Percentiles rank a stretch among this genome's conserved stretches.
These are phyloP conservation scores for Ilyonectria robusta DNA, from an alignment of 2,329 filamentous ascomycete species.

Conservation along the genomic window DNA sequence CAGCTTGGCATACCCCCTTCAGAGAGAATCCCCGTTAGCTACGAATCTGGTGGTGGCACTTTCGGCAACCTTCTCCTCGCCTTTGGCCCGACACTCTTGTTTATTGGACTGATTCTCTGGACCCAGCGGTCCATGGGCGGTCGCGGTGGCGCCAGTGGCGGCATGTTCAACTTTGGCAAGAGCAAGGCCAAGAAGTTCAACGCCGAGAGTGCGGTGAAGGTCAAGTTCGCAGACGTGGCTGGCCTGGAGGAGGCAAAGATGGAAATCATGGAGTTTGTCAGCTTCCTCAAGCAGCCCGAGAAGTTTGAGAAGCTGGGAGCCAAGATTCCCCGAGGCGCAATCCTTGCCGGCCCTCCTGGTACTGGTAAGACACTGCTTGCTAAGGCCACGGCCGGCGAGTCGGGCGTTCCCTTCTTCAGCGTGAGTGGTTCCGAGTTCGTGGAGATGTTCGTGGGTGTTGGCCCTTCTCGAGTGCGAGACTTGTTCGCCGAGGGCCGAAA, in stretches of 20 bases:
- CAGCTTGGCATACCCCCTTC: conserved; percentile 87
- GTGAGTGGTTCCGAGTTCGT: conserved; percentile 99
- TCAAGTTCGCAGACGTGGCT: conserved; percentile 96
- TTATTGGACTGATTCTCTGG: conserved; percentile 88
- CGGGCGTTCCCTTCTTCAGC: conserved; percentile 96
- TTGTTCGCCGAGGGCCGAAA: conserved; percentile 95
- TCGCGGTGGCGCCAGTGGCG: conserved; percentile 74
- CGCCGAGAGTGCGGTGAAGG: conserved; percentile 95
- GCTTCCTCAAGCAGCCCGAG: conserved; percentile 93
- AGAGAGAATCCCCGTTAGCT: conserved; percentile 95
- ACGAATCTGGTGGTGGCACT: conserved; percentile 82
- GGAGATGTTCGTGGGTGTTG: conserved; percentile 99
- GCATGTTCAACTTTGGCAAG: conserved; percentile 96
- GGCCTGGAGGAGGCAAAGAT: conserved; percentile 98
- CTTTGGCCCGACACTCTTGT: conserved; percentile 88
- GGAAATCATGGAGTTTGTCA: conserved; percentile 99
- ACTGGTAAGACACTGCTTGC: conserved; percentile 98
- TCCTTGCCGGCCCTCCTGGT: conserved; percentile 96
- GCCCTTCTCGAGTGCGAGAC: conserved; percentile 94
- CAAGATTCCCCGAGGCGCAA: conserved; percentile 97
- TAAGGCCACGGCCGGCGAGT: conserved; percentile 97
- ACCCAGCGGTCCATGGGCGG: conserved; percentile 82
- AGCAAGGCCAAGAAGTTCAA: conserved; percentile 98
- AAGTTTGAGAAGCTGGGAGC: conserved; percentile 94
- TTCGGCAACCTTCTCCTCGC: conserved; percentile 80